Conservation (phyloP, 768 basidiomycete species). For the Chlorophyllum brunneum region DNA sequence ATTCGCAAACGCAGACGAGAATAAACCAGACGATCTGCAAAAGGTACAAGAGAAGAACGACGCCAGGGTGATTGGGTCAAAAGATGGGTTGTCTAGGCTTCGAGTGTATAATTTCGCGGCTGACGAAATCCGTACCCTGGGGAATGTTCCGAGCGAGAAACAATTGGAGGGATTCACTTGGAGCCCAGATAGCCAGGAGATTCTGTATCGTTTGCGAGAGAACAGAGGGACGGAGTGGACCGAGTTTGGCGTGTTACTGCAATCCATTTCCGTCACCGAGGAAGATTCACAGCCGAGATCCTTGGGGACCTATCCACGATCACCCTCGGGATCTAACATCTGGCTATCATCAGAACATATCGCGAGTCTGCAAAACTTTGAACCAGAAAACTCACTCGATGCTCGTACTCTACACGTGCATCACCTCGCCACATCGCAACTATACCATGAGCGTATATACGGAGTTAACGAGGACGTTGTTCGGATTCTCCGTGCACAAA, state of each 20-base stretch:
- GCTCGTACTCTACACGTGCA: constrained; percentile 27
- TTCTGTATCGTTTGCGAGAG: constrained; percentile 28
- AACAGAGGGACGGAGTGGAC: constrained; percentile 25
- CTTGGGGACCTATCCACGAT: constrained; percentile 27
- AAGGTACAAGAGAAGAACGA: constrained; percentile 21
- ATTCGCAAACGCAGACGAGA: constrained; percentile 22
- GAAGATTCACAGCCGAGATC: constrained; percentile 14
- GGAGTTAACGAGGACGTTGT: constrained; percentile 29
- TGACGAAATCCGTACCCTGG: constrained; percentile 17
- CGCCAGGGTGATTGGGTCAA: constrained; percentile 23
- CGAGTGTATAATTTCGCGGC: constrained; percentile 24
- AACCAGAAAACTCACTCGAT: constrained; percentile 26
- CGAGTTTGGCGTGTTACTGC: constrained; percentile 25
- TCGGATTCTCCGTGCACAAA: constrained; percentile 25
- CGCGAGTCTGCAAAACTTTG: constrained; percentile 26
- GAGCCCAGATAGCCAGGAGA: constrained; percentile 26
- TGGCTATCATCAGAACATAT: constrained; percentile 27
- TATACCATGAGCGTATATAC: constrained; percentile 14
- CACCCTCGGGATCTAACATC: constrained; percentile 28
- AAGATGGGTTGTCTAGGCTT: constrained; percentile 20
- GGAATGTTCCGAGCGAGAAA: constrained; percentile 19
- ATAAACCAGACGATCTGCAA: constrained; percentile 12
- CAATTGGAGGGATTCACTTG: constrained; percentile 29
- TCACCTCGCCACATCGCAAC: constrained; percentile 10
- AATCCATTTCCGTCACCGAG: constrained; percentile 23